Evolutionary conservation across 2,329 filamentous ascomycete species (phyloP).

Genomic region (Helminthosporium solani): DNA sequence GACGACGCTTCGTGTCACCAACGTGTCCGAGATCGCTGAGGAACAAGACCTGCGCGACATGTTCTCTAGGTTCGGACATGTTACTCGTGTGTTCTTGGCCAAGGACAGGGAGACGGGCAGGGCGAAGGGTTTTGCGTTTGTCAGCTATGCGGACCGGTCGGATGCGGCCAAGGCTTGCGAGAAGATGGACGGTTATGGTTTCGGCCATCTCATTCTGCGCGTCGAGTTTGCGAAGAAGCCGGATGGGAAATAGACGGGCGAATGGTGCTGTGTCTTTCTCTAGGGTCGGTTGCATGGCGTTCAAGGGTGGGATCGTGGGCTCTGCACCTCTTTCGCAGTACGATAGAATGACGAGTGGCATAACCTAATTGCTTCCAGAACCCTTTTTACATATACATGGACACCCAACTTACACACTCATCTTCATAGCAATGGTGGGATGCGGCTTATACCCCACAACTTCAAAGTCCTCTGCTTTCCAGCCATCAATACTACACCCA

Average conservation of each 20-base stretch:
- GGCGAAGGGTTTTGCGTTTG: slow-evolving; percentile 98
- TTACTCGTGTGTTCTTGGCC: slow-evolving; percentile 95
- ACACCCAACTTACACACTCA: slow-evolving; percentile 71
- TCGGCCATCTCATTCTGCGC: slow-evolving; percentile 81
- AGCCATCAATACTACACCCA: slow-evolving; percentile 81
- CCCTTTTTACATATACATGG: not conserved
- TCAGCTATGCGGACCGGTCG: slow-evolving; percentile 86
- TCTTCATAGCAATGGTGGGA: slow-evolving; percentile 95
- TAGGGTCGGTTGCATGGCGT: slow-evolving; percentile 1
- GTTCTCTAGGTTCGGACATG: slow-evolving; percentile 95
- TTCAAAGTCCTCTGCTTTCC: slow-evolving; percentile 84
- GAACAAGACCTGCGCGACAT: slow-evolving; percentile 93
- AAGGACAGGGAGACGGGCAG: slow-evolving; percentile 95
- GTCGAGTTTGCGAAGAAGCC: slow-evolving; percentile 81
- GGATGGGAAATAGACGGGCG: not conserved
- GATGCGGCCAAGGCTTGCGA: slow-evolving; percentile 91
- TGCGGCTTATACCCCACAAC: slow-evolving; percentile 88
- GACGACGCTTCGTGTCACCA: slow-evolving; percentile 94
- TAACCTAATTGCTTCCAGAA: not conserved
- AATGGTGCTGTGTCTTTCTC: not conserved
- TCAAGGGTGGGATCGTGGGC: not conserved
- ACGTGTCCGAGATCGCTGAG: slow-evolving; percentile 97
- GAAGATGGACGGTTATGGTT: slow-evolving; percentile 96
- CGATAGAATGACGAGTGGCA: slow-evolving; percentile 1
- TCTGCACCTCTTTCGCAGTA: not conserved